Base-by-base conservation (phyloP, 2,329 filamentous ascomycete species). In the Cucurbitaria berberidis region DNA sequence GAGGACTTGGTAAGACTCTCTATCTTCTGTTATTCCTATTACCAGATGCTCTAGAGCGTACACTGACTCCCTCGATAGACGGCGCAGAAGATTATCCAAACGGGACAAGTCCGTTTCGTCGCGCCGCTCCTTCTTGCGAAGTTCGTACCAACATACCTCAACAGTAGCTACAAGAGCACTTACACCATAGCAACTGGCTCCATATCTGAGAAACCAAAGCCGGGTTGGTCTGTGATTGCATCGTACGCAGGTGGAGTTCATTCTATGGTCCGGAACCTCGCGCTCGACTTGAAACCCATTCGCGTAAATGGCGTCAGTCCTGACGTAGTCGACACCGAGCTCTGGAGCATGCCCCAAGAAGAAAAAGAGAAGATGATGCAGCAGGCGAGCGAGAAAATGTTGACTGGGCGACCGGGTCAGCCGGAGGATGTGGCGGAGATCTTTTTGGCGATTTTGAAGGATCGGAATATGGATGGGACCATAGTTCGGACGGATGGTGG, bases 271-370 rank as follows among this genome's bases (percentile, higher is more conserved):
- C 77, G 82, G 1, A 80, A 78, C 3, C 72, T 90, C 29, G 87
- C 87, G 1, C 63, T 89, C 27, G 86, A 89, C 62, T 64, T 90
- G 49, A 81, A 80, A 57, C 87, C 87, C 0, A 72, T 89, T 8
- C 75, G 88, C 1, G 86, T 89, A 22, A 90, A 90, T 65, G 66
- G 81, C 0, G 83, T 89, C 1, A 76, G 73, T 47, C 85, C 86
- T 0, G 87, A 86, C 0, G 74, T 77, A 0, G 77, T 80, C 26
- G 70, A 78, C 34, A 81, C 79, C 13, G 74, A 75, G 57, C 53
- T 80, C 5, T 81, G 78, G 78, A 51, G 51, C 22, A 64, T 64
- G 41, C 55, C 72, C 38, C 63, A 67, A 48, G 71, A 66, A 39
- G 49, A 66, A 48, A 69, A 63, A 49, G 38, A 56, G 43, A 40